phyloP scores from a whole-genome alignment of 2,329 filamentous ascomycete genomes.

The Pyrenochaeta sp. region DNA sequence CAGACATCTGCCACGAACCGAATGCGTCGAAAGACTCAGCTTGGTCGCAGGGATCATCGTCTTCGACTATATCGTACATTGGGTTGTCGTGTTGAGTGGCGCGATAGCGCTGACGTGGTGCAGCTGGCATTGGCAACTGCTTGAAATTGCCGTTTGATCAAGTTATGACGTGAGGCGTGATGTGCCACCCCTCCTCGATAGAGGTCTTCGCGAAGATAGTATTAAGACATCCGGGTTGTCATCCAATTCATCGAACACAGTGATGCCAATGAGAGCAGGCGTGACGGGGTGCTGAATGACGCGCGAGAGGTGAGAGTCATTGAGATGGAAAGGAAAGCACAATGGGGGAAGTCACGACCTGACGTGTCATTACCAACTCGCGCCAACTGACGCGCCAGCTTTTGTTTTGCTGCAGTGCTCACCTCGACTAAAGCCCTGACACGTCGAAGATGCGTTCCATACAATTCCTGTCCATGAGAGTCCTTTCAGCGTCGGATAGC shows the following conservation, averaged over 20 bases:
- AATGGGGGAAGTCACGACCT: conserved; percentile 30
- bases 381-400: not conserved
- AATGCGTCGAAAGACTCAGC: conserved; percentile 56
- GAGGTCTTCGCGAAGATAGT: conserved; percentile 16
- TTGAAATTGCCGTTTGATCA: conserved; percentile 24
- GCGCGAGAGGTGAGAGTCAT: conserved; percentile 9
- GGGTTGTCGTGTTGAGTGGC: conserved; percentile 20
- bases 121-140: conserved; percentile 10
- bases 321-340: conserved; percentile 24
- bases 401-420: not conserved
- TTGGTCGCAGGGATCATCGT: conserved; percentile 28
- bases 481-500: not conserved
- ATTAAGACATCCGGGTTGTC: not conserved
- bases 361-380: conserved; percentile 4
- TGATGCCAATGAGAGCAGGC: not conserved
- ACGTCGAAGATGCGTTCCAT: too few species aligned
- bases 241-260: not conserved
- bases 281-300: not conserved
- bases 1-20: conserved; percentile 47
- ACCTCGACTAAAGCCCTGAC: not conserved
- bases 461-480: not conserved
- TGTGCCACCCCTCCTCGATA: conserved; percentile 8
- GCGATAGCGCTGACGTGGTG: conserved; percentile 37
- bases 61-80: conserved; percentile 34
- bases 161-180: conserved; percentile 16